Evolutionary conservation across 2,329 filamentous ascomycete species (phyloP), one percentile per base, ranked within the genome.

Genomic region (Neofusicoccum cordaticola): DNA sequence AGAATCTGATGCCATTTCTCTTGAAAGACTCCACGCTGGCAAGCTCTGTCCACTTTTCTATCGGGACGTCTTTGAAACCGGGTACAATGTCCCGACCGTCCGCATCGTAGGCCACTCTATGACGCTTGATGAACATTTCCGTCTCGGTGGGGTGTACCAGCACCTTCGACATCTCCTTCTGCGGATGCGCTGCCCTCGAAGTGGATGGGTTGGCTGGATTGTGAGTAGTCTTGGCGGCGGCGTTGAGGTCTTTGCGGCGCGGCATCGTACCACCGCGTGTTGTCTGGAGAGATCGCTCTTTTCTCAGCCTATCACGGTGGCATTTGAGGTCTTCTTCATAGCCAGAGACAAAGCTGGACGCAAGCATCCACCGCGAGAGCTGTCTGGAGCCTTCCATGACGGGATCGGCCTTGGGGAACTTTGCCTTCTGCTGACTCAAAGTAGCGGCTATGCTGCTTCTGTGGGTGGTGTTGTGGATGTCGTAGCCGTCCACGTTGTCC

Each of bases 401-500:
- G 41, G 56, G 39, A 5, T 47, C 56, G 31, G 27, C 27, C 27
- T 60, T 60, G 31, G 41, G 56, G 11, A 60, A 60, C 42, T 60
- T 60, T 17, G 17, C n/a, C 39, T 60, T 60, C 17, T 60, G 56
- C 42, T 60, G 56, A n/a, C 56, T 60, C 27, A 60, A 22, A 17
- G 56, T 60, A 15, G 56, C 56, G n/a, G 56, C 56, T 13, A 60
- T 60, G 56, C 56, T 60, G 56, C 56, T 60, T 47, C 56, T 48
- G 27, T 60, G 56, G 42, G 56, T 47, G 15, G 27, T 22, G n/a
- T 60, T 60, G 27, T 60, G 9, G 42, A 47, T 47, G 27, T 47
- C 27, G 56, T 60, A 60, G 34, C 34, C 44, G 2, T 47, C 41
- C 17, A 63, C 41, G 50, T 63, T 63, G 61, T 63, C 50, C 17